Percentiles rank a stretch among this genome's conserved stretches.
These are phyloP conservation scores for Pythium utonaiense DNA, from an alignment of 352 stramenopile genomes.

Conservation along the genomic window DNA sequence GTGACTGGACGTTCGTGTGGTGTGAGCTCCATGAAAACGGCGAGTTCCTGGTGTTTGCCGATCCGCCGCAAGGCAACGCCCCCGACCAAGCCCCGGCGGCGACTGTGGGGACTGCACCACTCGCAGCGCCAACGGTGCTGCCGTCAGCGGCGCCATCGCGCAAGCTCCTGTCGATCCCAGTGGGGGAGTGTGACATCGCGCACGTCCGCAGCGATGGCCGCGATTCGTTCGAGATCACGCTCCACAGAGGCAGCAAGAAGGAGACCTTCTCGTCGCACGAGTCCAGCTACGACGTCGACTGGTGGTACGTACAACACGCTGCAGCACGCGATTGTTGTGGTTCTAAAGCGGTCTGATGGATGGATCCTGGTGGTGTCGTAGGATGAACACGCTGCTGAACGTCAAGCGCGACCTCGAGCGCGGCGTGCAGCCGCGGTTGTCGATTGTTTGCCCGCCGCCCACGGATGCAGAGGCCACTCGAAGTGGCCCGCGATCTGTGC, in stretches of 20 bases:
- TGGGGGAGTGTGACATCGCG: slow-evolving; percentile 68
- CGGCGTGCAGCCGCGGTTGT: slow-evolving; percentile 55
- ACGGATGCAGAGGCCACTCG: slow-evolving; percentile 15
- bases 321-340: too few relatives aligned
- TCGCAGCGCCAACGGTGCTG: neutral
- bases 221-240: slow-evolving; percentile 78
- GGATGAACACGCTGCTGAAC: slow-evolving; percentile 76
- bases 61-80: slow-evolving; percentile 26
- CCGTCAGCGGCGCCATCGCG: slow-evolving; percentile 26
- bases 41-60: slow-evolving; percentile 66
- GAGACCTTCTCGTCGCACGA: slow-evolving; percentile 83
- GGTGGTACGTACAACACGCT: slow-evolving; percentile 49
- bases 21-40: slow-evolving; percentile 67
- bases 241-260: slow-evolving; percentile 54
- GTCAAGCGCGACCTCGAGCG: slow-evolving; percentile 74
- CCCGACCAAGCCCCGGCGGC: neutral
- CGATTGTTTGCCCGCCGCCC: slow-evolving; percentile 53
- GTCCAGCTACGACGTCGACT: slow-evolving; percentile 84
- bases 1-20: slow-evolving; percentile 80
- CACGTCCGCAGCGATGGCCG: slow-evolving; percentile 80
- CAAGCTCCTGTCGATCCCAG: slow-evolving; percentile 48
- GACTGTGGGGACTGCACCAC: neutral
- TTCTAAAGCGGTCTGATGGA: neutral
- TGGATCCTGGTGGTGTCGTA: slow-evolving; percentile 25
- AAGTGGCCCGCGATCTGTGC: slow-evolving; percentile 18